Evolutionary conservation across 768 basidiomycete genomes (phyloP), one percentile per base, ranked within the genome.

Genomic region (Amanita pseudoporphyria): DNA sequence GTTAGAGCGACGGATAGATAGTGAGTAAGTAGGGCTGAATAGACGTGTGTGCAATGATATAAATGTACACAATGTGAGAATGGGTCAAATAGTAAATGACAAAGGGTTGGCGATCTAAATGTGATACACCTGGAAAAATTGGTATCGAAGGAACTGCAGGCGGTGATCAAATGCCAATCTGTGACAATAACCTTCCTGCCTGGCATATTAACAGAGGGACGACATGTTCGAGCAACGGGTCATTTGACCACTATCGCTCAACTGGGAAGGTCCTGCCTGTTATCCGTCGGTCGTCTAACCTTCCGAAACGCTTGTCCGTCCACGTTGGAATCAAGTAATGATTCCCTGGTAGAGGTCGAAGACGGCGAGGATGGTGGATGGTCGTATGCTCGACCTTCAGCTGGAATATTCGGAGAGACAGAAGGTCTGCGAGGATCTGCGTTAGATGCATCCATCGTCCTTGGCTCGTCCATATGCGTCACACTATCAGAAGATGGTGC

Each of bases 331-430:
- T 57, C 57, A 49, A 73, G 56, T 37, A 72, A 62, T 28, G 69
- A 71, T 55, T 68, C 69, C 56, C 66, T 65, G 19, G 63, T 64
- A 37, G 68, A 47, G 16, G 63, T 58, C 2, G 70, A 73, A 42
- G 72, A 73, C 3, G 70, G 70, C 24, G 73, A 71, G 45, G 76
- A 75, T 35, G 69, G 69, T 33, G 74, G 61, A 41, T 65, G 60
- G 49, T 70, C 71, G 56, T 73, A 77, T 50, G 64, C 60, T 37
- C 61, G 53, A 22, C 62, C 57, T 14, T 52, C 33, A 32, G 51
- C 26, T 6, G 45, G 49, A 19, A 57, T 42, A 51, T 56, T 58
- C 26, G 52, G 45, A 18, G 46, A 57, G 45, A 44, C 48, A 33
- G 53, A 53, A 33, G 52, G 51, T 41, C 50, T 30, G 28, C 38